Percentiles rank a stretch among this genome's conserved stretches.
phyloP scores from a whole-genome alignment of 2,329 filamentous ascomycete genomes.

The Exophiala bonariae region DNA sequence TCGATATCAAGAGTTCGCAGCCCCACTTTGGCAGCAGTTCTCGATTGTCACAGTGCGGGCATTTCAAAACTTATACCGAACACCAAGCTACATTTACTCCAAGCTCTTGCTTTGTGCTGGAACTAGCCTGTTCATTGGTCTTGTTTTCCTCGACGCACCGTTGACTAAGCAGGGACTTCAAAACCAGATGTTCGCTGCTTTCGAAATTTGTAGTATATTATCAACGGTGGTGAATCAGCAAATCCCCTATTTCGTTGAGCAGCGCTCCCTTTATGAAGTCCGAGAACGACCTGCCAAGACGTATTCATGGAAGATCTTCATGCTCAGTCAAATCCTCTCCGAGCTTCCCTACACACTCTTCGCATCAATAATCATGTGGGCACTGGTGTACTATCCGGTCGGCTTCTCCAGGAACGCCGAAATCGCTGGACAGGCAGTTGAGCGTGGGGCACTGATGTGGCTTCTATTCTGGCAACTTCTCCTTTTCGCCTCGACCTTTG shows the following conservation, averaged over 20 bases:
- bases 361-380: constrained; percentile 62
- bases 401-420: constrained; percentile 45
- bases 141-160: constrained; percentile 17
- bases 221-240: constrained; percentile 42
- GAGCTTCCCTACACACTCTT: constrained; percentile 69
- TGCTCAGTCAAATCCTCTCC: constrained; percentile 68
- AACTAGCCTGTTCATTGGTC: constrained; percentile 31
- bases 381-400: constrained; percentile 67
- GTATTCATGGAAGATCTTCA: constrained; percentile 73
- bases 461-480: constrained; percentile 63
- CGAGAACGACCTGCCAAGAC: constrained; percentile 64
- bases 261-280: constrained; percentile 59
- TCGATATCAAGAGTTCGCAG: constrained; percentile 67
- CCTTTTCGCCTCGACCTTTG: constrained; percentile 69
- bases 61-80: constrained; percentile 70
- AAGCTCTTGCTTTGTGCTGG: constrained; percentile 50
- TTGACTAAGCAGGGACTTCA: constrained; percentile 25
- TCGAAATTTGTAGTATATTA: constrained; percentile 24
- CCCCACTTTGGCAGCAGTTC: constrained; percentile 67
- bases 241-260: constrained; percentile 58
- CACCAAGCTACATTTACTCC: constrained; percentile 70
- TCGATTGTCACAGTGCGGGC: constrained; percentile 67
- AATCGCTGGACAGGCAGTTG: constrained; percentile 66
- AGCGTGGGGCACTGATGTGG: constrained; percentile 71
- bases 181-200: constrained; percentile 29